Conservation (phyloP, 176 grass and related monocot genomes). For the Carex littledalei region DNA sequence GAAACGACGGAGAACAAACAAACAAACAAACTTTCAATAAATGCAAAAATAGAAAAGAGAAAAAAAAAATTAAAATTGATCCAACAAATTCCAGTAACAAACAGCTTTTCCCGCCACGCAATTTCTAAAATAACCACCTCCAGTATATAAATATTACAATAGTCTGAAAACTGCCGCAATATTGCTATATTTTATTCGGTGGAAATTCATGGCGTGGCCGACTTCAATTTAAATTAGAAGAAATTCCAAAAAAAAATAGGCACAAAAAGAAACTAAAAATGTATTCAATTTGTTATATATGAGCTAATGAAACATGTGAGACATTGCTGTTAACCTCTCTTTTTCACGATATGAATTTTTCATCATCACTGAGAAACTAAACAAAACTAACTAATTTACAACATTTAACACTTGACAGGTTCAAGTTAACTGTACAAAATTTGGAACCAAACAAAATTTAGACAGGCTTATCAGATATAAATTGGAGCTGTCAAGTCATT, state of each 20-base stretch:
- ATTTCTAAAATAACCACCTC: neutral
- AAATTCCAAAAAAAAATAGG: too few species aligned
- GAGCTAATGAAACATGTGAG: neutral
- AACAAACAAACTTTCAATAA: neutral
- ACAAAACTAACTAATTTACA: neutral
- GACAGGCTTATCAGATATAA: too few species aligned
- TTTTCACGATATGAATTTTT: neutral
- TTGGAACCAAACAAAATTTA: too few species aligned
- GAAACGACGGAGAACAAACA: neutral
- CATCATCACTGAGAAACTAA: neutral
- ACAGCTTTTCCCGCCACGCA: neutral
- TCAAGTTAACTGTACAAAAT: too few species aligned
- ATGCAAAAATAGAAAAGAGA: neutral
- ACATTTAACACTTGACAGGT: too few species aligned
- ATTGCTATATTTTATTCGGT: neutral
- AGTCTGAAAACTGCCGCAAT: neutral
- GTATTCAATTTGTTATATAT: too few species aligned
- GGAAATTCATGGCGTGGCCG: neutral
- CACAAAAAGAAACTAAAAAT: too few species aligned
- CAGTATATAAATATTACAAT: neutral
- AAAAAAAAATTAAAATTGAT: neutral
- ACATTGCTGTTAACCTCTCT: neutral
- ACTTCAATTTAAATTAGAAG: too few species aligned
- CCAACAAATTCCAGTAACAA: neutral
- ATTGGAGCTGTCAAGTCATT: neutral